Evolutionary conservation across 331 rosid species (phyloP).

Genomic region (Dryas integrifolia): DNA sequence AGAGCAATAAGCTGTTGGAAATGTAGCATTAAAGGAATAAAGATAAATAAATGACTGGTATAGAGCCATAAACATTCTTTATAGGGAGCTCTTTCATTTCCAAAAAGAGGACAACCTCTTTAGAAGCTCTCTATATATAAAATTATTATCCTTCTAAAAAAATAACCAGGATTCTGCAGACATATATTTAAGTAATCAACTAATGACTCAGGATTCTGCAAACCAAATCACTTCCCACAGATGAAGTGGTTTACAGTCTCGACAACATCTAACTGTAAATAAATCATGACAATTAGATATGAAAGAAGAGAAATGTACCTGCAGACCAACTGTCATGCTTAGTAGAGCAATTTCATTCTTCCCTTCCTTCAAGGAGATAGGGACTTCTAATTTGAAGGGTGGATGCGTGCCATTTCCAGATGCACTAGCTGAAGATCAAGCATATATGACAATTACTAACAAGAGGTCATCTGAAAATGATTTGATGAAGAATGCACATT

Average conservation of each 20-base stretch:
- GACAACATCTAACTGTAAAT: constrained; percentile 8
- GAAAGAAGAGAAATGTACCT: constrained; percentile 39
- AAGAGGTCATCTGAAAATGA: background rate
- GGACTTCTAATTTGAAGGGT: constrained; percentile 53
- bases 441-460: constrained; percentile 1
- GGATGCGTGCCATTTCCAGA: constrained; percentile 80
- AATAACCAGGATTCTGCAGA: background rate
- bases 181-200: background rate
- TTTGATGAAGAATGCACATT: background rate
- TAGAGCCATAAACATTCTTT: constrained; percentile 1
- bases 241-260: constrained; percentile 3
- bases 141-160: background rate
- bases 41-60: constrained; percentile 1
- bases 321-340: constrained; percentile 89
- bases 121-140: background rate
- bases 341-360: constrained; percentile 78
- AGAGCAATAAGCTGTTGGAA: constrained; percentile 3
- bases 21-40: constrained; percentile 20
- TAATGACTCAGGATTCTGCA: background rate
- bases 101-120: background rate
- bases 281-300: background rate
- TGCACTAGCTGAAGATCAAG: constrained; percentile 59
- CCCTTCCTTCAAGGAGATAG: constrained; percentile 71
- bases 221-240: no score
- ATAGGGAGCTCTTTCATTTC: background rate